A percentile compares a stretch with the other conserved stretches of the same genome.
Evolutionary conservation across 1,139 yeast species (phyloP).

Genomic region (Kodamaea ohmeri): DNA sequence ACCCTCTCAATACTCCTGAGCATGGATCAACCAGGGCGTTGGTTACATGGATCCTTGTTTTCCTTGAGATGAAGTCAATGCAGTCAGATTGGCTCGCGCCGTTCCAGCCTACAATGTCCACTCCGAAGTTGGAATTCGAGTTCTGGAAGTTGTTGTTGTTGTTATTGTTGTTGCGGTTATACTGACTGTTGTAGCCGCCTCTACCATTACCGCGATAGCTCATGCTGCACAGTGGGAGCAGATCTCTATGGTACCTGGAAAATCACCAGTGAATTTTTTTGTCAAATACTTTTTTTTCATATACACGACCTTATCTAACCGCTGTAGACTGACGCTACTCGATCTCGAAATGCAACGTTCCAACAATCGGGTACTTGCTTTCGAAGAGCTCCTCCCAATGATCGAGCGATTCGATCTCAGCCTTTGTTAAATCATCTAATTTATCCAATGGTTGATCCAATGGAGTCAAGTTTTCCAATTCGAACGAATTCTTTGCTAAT

Average conservation of each 20-base stretch:
- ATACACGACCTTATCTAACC: conserved; percentile 5
- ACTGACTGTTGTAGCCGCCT: conserved; percentile 31
- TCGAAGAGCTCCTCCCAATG: conserved; percentile 86
- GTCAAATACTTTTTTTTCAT: conserved; percentile 1
- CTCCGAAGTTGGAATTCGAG: conserved; percentile 37
- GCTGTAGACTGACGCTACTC: conserved; percentile 3
- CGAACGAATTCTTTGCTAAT: conserved; percentile 86
- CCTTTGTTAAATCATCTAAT: conserved; percentile 55
- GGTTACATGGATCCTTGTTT: conserved; percentile 54
- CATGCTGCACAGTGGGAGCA: conserved; percentile 21
- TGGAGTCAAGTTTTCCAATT: conserved; percentile 52
- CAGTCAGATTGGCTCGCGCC: conserved; percentile 72
- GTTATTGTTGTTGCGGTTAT: conserved; percentile 17
- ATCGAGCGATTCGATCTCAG: conserved; percentile 67
- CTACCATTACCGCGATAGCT: conserved; percentile 49
- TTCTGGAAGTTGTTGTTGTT: conserved; percentile 18
- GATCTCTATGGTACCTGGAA: conserved; percentile 1
- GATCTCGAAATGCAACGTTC: conserved; percentile 40
- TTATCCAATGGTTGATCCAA: conserved; percentile 72
- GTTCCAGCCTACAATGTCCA: conserved; percentile 79
- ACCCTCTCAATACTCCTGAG: conserved; percentile 55
- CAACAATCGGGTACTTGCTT: conserved; percentile 72
- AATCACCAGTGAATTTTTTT: conserved; percentile 1
- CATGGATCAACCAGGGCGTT: conserved; percentile 43
- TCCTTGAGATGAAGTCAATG: conserved; percentile 65